These are phyloP conservation scores for Pseudopithomyces chartarum DNA, from an alignment of 2,329 filamentous ascomycete genomes.

Conservation along the genomic window DNA sequence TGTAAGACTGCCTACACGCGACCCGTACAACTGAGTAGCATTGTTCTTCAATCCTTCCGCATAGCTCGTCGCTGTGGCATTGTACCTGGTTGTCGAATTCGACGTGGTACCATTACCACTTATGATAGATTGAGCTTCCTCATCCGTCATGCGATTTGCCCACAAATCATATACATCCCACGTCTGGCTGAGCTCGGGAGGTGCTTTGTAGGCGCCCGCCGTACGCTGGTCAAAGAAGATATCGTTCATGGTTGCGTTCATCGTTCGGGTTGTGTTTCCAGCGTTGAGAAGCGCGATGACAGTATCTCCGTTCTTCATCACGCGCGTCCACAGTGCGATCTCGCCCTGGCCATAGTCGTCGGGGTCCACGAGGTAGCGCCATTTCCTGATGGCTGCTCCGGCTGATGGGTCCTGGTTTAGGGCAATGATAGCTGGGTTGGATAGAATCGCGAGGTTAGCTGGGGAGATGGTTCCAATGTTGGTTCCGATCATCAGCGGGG, in stretches of 20 bases:
- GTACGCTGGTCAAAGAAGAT: slow-evolving; percentile 58
- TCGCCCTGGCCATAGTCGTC: slow-evolving; percentile 53
- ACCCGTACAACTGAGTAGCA: slow-evolving; percentile 53
- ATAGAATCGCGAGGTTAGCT: slow-evolving; percentile 52
- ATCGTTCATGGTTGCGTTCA: slow-evolving; percentile 59
- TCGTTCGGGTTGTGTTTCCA: slow-evolving; percentile 46
- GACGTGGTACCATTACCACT: slow-evolving; percentile 40
- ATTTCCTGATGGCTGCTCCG: slow-evolving; percentile 49
- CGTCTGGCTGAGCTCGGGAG: slow-evolving; percentile 46
- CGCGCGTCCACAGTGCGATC: slow-evolving; percentile 57
- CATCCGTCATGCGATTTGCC: slow-evolving; percentile 59
- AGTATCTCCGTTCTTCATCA: slow-evolving; percentile 53
- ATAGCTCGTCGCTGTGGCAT: slow-evolving; percentile 56
- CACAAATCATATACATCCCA: slow-evolving; percentile 63
- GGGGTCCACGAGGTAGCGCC: slow-evolving; percentile 50
- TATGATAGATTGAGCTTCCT: slow-evolving; percentile 52
- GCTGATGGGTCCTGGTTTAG: slow-evolving; percentile 55
- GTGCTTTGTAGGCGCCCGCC: slow-evolving; percentile 44
- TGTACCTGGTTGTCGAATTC: slow-evolving; percentile 49
- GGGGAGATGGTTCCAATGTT: slow-evolving; percentile 44
- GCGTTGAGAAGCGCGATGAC: slow-evolving; percentile 59
- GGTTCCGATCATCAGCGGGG: slow-evolving; percentile 54
- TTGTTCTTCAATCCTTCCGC: slow-evolving; percentile 52
- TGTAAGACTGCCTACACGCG: slow-evolving; percentile 50
- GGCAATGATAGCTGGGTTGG: slow-evolving; percentile 57